These are phyloP conservation scores for Alternaria atra DNA, from an alignment of 2,329 filamentous ascomycete species.

Conservation along the genomic window DNA sequence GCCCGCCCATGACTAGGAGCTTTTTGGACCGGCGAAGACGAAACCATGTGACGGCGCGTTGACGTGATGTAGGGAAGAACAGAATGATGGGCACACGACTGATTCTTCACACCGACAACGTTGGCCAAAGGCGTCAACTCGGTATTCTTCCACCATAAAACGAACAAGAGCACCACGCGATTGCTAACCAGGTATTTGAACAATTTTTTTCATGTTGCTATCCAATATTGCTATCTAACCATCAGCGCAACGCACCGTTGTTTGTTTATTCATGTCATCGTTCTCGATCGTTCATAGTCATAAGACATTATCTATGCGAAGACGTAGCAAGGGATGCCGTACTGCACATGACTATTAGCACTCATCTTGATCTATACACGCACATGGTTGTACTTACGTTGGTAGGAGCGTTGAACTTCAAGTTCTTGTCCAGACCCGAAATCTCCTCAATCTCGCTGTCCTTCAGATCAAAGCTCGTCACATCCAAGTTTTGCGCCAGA, in stretches of 20 bases:
- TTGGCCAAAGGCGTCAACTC: background rate
- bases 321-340: constrained; percentile 49
- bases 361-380: background rate
- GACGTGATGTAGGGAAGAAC: background rate
- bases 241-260: background rate
- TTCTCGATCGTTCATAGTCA: background rate
- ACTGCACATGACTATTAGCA: constrained; percentile 24
- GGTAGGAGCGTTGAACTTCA: constrained; percentile 47
- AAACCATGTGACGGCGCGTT: background rate
- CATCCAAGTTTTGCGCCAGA: constrained; percentile 46
- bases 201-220: background rate
- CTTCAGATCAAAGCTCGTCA: constrained; percentile 42
- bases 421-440: constrained; percentile 40
- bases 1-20: background rate
- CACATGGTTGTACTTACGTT: constrained; percentile 39
- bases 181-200: background rate
- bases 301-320: constrained; percentile 35
- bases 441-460: constrained; percentile 44
- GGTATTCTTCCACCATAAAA: background rate
- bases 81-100: background rate
- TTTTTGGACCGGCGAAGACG: background rate
- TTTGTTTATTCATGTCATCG: background rate
- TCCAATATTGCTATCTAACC: background rate
- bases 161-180: no score
- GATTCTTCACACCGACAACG: background rate